Evolutionary conservation across 2,329 filamentous ascomycete genomes (phyloP), one percentile per base, ranked within the genome.

Genomic region (Macrophomina tecta): DNA sequence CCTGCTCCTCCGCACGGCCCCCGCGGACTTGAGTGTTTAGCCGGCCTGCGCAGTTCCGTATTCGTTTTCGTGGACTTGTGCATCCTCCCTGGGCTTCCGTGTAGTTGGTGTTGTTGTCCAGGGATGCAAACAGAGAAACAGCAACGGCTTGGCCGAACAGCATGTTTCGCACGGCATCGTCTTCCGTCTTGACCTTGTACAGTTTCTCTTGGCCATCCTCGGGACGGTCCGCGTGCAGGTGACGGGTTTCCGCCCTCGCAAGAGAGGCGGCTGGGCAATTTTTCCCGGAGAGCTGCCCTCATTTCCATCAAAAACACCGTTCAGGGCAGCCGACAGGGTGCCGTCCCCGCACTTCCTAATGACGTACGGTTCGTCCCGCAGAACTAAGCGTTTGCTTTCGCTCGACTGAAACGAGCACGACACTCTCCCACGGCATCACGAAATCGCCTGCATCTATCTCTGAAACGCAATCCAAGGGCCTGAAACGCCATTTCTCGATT

Each of bases 341-440:
- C 28, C 23, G 11, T 12, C 58, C 58, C 58, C 58, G 58, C 58
- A 62, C 42, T 62, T 32, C 32, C 18, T 14, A 36, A 52, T 64
- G 61, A 64, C 48, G 23, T 52, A 38, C 48, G 61, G 61, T 4
- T 64, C 61, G 48, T 64, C 61, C 61, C 61, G 61, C 61, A 52
- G 28, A 4, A 61, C 30, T n/a, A 28, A 18, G 40, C 40, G 16
- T 30, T 9, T 18, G 36, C 38, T 30, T 30, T 45, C 12, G 38
- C 40, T 36, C 58, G n/a, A 18, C 32, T 62, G 42, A 62, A 62
- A 62, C 58, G 11, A 62, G 23, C 58, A 62, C 42, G 58, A 62
- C 58, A 62, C 42, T 48, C n/a, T 16, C 11, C 28, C 58, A 49
- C 45, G 14, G 32, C 32, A 62, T 62, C 45, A 38, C 42, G 45